These are phyloP conservation scores for Daldinia caldariorum DNA, from an alignment of 495 filamentous ascomycete genomes.

Conservation along the genomic window DNA sequence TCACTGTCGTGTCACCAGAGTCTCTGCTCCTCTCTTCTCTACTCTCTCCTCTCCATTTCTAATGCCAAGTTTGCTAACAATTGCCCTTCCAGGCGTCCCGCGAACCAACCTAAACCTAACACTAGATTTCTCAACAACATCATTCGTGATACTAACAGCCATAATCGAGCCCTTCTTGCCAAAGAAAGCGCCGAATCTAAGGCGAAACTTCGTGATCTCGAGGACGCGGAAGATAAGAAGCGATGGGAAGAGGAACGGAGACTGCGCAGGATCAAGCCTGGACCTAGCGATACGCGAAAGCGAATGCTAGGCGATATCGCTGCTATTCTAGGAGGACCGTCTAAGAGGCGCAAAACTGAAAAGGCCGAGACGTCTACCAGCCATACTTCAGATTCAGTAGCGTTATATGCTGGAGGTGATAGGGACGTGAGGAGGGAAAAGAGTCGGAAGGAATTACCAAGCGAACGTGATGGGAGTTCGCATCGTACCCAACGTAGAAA, in stretches of 20 bases:
- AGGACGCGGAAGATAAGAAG: constrained; percentile 53
- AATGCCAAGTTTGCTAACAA: constrained; percentile 23
- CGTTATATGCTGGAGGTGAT: constrained; percentile 29
- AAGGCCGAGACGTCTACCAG: constrained; percentile 35
- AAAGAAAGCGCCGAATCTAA: constrained; percentile 75
- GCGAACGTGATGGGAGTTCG: constrained; percentile 10
- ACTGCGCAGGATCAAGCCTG: constrained; percentile 51
- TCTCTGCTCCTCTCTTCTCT: constrained; percentile 10
- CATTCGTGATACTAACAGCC: constrained; percentile 85
- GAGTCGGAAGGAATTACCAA: constrained; percentile 14
- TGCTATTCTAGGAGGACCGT: constrained; percentile 58
- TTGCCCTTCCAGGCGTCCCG: constrained; percentile 51
- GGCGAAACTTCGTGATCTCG: constrained; percentile 57
- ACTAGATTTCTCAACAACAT: constrained; percentile 89
- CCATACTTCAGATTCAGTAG: constrained; percentile 3
- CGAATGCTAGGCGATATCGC: constrained; percentile 64
- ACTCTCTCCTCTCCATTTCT: constrained; percentile 2
- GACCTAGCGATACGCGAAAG: constrained; percentile 56
- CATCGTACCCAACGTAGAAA: constrained; percentile 20
- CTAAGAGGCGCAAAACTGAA: constrained; percentile 47
- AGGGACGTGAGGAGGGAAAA: constrained; percentile 13
- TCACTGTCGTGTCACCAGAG: constrained; percentile 7
- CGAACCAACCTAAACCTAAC: constrained; percentile 86
- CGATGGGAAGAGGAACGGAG: constrained; percentile 52
- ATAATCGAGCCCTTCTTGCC: constrained; percentile 86